Percentiles rank a stretch among this genome's conserved stretches.
phyloP scores from a whole-genome alignment of 2,329 filamentous ascomycete species.

The Myriosclerotinia scirpicola region DNA sequence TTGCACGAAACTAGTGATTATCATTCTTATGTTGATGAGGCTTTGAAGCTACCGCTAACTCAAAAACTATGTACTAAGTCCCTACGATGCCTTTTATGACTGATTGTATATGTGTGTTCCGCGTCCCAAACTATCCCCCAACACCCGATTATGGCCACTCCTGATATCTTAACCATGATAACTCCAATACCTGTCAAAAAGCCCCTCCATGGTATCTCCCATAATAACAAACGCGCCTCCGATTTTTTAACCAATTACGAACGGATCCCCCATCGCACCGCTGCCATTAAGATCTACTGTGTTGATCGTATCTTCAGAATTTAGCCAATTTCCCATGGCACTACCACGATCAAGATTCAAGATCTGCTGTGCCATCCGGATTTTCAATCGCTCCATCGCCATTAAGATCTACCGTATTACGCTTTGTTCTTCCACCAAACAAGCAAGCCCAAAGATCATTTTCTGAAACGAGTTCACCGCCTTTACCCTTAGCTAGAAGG shows the following conservation, averaged over 20 bases:
- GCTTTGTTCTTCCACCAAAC: slow-evolving; percentile 57
- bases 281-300: not conserved
- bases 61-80: not conserved
- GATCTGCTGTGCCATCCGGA: not conserved
- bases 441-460: slow-evolving; percentile 86
- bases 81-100: not conserved
- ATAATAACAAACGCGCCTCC: not conserved
- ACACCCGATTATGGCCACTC: not conserved
- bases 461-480: slow-evolving; percentile 76
- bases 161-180: not conserved
- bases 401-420: slow-evolving; percentile 1
- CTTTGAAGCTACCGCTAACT: too few species aligned
- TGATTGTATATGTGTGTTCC: not conserved
- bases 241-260: not conserved
- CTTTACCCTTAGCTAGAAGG: slow-evolving; percentile 68
- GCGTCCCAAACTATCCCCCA: not conserved
- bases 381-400: not conserved
- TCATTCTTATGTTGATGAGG: too few species aligned
- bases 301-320: not conserved
- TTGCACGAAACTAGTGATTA: too few species aligned
- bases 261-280: not conserved
- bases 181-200: not conserved
- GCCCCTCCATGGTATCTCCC: not conserved
- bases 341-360: not conserved
- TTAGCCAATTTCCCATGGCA: not conserved